Evolutionary conservation across 1,284 basidiomycete species (phyloP).

Genomic region (Pseudozyma sp.): DNA sequence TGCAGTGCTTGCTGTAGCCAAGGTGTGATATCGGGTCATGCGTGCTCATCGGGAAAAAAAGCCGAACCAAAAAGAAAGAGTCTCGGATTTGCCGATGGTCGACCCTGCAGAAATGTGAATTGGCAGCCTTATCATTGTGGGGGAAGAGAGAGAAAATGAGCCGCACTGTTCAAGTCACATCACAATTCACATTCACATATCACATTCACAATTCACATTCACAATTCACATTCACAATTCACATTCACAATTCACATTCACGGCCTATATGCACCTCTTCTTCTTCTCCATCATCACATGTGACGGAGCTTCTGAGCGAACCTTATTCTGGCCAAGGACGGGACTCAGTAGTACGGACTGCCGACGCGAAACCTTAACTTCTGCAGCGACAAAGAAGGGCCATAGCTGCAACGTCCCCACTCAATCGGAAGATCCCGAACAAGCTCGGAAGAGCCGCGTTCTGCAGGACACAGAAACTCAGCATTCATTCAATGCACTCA

Average conservation of each 20-base stretch:
- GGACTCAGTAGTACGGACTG: background rate
- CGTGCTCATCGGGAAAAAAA: background rate
- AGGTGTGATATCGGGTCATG: constrained; percentile 7
- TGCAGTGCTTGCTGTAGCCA: background rate
- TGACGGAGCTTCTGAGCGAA: background rate
- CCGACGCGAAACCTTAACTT: too few species aligned
- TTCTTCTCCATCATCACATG: background rate
- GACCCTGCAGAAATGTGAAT: background rate
- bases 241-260: background rate
- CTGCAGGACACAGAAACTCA: background rate
- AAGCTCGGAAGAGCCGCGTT: background rate
- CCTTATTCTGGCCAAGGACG: background rate
- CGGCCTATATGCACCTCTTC: background rate
- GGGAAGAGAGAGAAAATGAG: background rate
- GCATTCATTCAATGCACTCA: background rate
- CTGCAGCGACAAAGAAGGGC: background rate
- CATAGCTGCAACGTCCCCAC: background rate
- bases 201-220: background rate
- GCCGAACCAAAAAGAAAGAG: background rate
- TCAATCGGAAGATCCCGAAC: background rate
- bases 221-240: too few species aligned
- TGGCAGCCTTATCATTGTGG: background rate
- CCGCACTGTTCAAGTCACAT: constrained; percentile 6
- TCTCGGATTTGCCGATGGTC: constrained; percentile 1
- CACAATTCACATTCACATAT: background rate